Base-by-base conservation (phyloP, 352 stramenopile genomes). In the Phytophthora vignae region DNA sequence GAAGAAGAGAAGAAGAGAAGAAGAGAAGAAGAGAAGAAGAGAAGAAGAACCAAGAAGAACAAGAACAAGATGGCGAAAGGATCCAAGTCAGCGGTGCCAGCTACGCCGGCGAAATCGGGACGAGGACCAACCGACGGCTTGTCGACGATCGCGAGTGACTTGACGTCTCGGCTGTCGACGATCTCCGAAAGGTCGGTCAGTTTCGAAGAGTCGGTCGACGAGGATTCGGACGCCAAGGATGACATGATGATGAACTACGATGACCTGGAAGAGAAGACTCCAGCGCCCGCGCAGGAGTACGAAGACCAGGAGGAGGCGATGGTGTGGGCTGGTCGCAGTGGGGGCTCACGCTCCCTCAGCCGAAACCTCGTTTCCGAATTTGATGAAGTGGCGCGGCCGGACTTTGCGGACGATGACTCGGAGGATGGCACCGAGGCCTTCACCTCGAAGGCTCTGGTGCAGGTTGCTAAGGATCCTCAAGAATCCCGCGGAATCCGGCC, bases 321-420 rank as follows among this genome's bases (percentile, higher is more conserved):
- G 29, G 27, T 59, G 29, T 59, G 10, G n/a, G 19, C 19, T 12
- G 46, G 46, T 4, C 14, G 53, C 19, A 59, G 53, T n/a, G 15
- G 53, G 19, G 25, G 12, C 6, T 27, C 44, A 31, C 42, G 53
- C 15, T 17, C 53, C 15, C 12, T 59, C 14, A 15, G 27, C 12
- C 53, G 53, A 10, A 59, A 59, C 53, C 53, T 59, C 31, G 17
- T 31, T 17, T 14, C 42, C 14, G 58, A 15, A 17, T 49, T 65
- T 9, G 29, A 49, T 14, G 58, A 57, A 8, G 31, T 57, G 17
- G 58, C 46, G 48, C 17, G 59, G 14, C 55, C 55, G 15, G 38
- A 62, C 21, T 38, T 38, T 25, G 55, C 38, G 2, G 19, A 38
- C 21, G 33, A 62, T 14, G 11, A 19, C 21, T 31, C 27, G 3